Base-by-base conservation (phyloP, 1,139 yeast species). In the Pneumocystis sp. region DNA sequence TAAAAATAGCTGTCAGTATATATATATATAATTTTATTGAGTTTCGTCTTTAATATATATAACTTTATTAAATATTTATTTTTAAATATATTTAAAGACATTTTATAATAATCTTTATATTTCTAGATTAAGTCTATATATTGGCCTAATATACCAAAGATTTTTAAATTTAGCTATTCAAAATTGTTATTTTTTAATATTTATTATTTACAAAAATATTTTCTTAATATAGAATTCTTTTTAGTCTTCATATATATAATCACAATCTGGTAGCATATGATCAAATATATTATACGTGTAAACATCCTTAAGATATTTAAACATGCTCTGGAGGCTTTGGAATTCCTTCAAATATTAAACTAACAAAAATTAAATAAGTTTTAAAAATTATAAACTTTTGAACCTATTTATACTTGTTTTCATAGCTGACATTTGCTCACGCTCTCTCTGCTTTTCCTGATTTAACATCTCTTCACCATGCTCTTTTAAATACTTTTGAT, bases 381-480 rank as follows among this genome's bases (percentile, higher is more conserved):
- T 50, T 25, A 21, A 50, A 44, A 50, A 50, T 10, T 25, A 50
- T 50, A 10, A 50, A n/a, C n/a, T 5, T 50, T 50, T 3, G 5
- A 50, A 50, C 57, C 61, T 42, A 59, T 39, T 59, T 39, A 59
- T 59, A 42, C 45, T 39, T 39, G 61, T 59, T 15, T 39, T 39
- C 61, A 59, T 59, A 39, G 44, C 45, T 21, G 61, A 59, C 44
- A 59, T 39, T 19, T 65, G 68, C 72, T 89, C 95, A 77, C 86
- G 86, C 75, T 89, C 86, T 71, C 84, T 83, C 74, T 83, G 83
- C 77, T 87, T 87, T 76, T 87, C 93, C 74, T 85, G 89, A 71
- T 86, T 87, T 72, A 87, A 80, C 76, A 91, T 81, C 79, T 89
- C 88, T 69, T 86, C 90, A 70, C 95, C 96, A 76, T 93, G 89